Conservation (phyloP, 2,329 filamentous ascomycete genomes). For the Fusarium compactum region DNA sequence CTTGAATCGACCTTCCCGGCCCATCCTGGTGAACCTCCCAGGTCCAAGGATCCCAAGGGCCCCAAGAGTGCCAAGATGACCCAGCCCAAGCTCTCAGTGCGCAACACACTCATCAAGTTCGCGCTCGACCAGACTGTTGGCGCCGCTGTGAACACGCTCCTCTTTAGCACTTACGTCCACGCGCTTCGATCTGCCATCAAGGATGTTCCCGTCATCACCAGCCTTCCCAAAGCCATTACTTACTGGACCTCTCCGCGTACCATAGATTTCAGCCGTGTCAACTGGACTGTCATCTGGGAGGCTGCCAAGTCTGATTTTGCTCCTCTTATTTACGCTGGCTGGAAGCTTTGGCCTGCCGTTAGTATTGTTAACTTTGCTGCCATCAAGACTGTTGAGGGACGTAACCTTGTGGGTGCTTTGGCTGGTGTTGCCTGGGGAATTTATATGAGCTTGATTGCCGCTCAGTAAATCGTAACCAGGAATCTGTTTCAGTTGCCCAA, state of each 20-base stretch:
- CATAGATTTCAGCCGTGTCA: constrained; percentile 60
- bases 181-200: constrained; percentile 65
- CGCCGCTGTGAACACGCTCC: constrained; percentile 72
- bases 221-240: constrained; percentile 50
- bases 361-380: constrained; percentile 76
- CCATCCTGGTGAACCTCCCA: constrained; percentile 59
- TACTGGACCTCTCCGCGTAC: constrained; percentile 55
- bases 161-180: constrained; percentile 71
- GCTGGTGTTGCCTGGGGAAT: constrained; percentile 81
- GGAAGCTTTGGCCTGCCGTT: constrained; percentile 76
- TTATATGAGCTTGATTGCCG: constrained; percentile 75
- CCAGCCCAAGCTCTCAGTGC: constrained; percentile 64
- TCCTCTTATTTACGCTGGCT: constrained; percentile 74
- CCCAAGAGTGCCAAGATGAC: constrained; percentile 44
- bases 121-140: constrained; percentile 76
- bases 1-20: constrained; percentile 82
- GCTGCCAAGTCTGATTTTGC: constrained; percentile 68
- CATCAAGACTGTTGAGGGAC: constrained; percentile 76
- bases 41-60: constrained; percentile 52
- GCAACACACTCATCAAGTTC: constrained; percentile 76
- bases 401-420: constrained; percentile 77
- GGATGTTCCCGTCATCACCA: constrained; percentile 54
- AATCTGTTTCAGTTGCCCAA: not conserved
- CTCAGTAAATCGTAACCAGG: constrained; percentile 35
- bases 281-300: constrained; percentile 59